Evolutionary conservation across 805 yeast species (phyloP), one percentile per base, ranked within the genome.

Genomic region (Teunomyces gatunensis): DNA sequence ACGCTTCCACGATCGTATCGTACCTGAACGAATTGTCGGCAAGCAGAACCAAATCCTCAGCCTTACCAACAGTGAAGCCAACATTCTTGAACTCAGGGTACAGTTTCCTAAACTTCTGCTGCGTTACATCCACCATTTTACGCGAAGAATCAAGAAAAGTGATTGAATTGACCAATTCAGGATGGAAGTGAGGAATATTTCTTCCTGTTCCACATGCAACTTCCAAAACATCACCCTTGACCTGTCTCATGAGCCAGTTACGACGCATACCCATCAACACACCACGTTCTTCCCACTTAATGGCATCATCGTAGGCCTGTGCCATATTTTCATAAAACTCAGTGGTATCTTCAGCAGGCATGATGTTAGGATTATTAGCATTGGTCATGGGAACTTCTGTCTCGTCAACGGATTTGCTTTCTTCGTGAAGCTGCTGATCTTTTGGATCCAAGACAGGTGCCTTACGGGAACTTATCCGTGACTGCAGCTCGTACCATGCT

Each of bases 201-300:
- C 98, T 78, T 5, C 99, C 98, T 0, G 99, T 94, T 49, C 99
- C 99, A 61, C 96, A 88, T 0, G 97, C 85, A 9, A 92, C 94
- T 65, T 94, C 99, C 47, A 94, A 70, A 1, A 90, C 97, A 61
- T 94, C 97, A 18, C 99, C 99, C 48, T 74, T 70, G 43, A 85
- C 78, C 51, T 86, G 87, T 32, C 73, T 78, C 90, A 87, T 87
- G 40, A 87, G 64, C 87, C 94, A 85, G 56, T 82, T 83, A 58
- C 97, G 77, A 67, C 87, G 76, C 58, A 73, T 75, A 47, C 84
- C 81, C 76, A 82, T 72, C 32, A 79, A 67, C 47, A 82, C 74
- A 12, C 82, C 76, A 42, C 81, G 59, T 58, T 86, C 94, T 62
- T 87, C 94, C 69, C 83, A 73, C 56, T 85, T 83, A 53, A 92